A percentile compares a stretch with the other conserved stretches of the same genome.
Evolutionary conservation across 2,329 filamentous ascomycete species (phyloP).

Genomic region (Aspergillus sp.): DNA sequence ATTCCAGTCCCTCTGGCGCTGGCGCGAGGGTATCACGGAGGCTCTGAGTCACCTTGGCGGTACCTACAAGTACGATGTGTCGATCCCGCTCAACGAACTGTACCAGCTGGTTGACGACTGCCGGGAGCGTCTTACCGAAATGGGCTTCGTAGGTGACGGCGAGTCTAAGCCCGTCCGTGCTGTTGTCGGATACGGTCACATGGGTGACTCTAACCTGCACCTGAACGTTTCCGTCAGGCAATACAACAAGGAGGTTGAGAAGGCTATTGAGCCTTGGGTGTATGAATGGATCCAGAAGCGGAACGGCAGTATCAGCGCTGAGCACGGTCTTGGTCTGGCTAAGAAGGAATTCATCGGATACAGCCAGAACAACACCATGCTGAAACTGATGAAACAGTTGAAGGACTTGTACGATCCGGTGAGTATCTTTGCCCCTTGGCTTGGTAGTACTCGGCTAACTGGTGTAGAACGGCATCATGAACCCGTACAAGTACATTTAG

Average conservation of each 20-base stretch:
- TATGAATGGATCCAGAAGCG: slow-evolving; percentile 93
- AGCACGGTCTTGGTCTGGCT: slow-evolving; percentile 86
- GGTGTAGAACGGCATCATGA: slow-evolving; percentile 89
- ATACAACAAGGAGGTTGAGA: slow-evolving; percentile 83
- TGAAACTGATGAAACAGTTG: slow-evolving; percentile 88
- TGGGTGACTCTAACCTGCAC: slow-evolving; percentile 95
- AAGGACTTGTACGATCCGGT: slow-evolving; percentile 93
- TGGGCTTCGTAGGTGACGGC: slow-evolving; percentile 70
- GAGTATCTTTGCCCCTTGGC: slow-evolving; percentile 35
- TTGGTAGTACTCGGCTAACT: slow-evolving; percentile 11
- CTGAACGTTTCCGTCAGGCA: slow-evolving; percentile 77
- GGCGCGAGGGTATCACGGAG: slow-evolving; percentile 90
- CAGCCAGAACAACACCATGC: slow-evolving; percentile 78
- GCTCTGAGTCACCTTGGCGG: slow-evolving; percentile 83
- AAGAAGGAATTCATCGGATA: slow-evolving; percentile 97
- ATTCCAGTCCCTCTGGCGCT: slow-evolving; percentile 75
- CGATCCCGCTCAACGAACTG: slow-evolving; percentile 80
- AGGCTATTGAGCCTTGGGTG: slow-evolving; percentile 83
- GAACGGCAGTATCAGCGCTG: slow-evolving; percentile 89
- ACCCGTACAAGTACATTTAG: slow-evolving; percentile 90
- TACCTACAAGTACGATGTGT: slow-evolving; percentile 97
- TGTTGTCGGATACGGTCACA: slow-evolving; percentile 95
- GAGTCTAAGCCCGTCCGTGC: slow-evolving; percentile 72
- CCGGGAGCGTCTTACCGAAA: slow-evolving; percentile 61
- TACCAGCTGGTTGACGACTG: slow-evolving; percentile 87